A percentile compares a stretch with the other conserved stretches of the same genome.
phyloP scores from a whole-genome alignment of 2,329 filamentous ascomycete genomes.

The Ophiostoma australiae region DNA sequence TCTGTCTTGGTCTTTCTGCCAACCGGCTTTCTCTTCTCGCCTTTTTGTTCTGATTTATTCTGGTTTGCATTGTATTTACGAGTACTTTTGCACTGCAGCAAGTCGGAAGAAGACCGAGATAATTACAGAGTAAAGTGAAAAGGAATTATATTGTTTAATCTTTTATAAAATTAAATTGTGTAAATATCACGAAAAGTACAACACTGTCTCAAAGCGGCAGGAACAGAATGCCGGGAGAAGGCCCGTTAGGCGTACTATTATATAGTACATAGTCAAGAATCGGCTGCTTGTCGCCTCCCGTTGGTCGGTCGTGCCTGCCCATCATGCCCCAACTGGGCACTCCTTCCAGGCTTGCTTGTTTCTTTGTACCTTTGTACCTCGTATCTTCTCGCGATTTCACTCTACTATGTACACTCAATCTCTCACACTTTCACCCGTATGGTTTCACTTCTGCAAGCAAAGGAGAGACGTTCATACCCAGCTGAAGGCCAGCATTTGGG shows the following conservation, averaged over 20 bases:
- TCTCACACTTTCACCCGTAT: not conserved
- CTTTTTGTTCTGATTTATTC: no score
- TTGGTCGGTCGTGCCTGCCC: conserved; percentile 9
- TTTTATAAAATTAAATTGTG: not conserved
- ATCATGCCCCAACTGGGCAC: not conserved
- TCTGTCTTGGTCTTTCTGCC: not conserved
- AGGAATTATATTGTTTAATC: no score
- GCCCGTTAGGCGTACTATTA: conserved; percentile 2
- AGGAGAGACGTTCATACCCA: not conserved
- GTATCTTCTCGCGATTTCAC: not conserved
- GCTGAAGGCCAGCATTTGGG: not conserved
- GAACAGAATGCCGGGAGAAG: not conserved
- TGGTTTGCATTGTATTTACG: not conserved
- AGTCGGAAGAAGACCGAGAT: not conserved
- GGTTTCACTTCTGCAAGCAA: not conserved
- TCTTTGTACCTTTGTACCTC: not conserved
- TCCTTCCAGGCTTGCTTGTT: not conserved
- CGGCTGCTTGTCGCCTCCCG: not conserved
- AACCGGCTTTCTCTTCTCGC: not conserved
- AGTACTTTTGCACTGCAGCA: not conserved
- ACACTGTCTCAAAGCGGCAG: not conserved
- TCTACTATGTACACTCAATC: not conserved
- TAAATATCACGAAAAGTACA: not conserved
- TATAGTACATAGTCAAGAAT: not conserved
- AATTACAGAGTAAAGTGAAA: not conserved